Percentiles rank a stretch among this genome's conserved stretches.
phyloP scores from a whole-genome alignment of 495 filamentous ascomycete genomes.

The Bacidia gigantensis region DNA sequence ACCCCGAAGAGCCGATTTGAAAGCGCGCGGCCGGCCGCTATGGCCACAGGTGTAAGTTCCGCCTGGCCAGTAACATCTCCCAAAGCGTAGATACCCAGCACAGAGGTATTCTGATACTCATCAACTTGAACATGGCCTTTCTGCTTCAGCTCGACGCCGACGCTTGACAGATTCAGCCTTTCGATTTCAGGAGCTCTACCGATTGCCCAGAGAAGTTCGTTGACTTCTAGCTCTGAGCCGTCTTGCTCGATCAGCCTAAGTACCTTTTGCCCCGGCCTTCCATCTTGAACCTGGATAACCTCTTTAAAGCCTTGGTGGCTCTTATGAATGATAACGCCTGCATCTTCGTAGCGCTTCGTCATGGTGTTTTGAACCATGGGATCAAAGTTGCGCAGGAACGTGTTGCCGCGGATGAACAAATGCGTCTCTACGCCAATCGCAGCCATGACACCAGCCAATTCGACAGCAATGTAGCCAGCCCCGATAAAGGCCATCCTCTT shows the following conservation, averaged over 20 bases:
- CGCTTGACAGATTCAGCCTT: constrained; percentile 38
- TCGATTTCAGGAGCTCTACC: constrained; percentile 50
- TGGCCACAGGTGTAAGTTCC: constrained; percentile 47
- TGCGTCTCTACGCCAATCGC: constrained; percentile 83
- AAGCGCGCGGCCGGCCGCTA: constrained; percentile 45
- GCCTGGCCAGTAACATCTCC: constrained; percentile 48
- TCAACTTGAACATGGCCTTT: constrained; percentile 39
- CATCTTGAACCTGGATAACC: constrained; percentile 40
- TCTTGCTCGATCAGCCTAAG: constrained; percentile 37
- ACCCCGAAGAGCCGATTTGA: constrained; percentile 44
- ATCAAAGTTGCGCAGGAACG: constrained; percentile 79
- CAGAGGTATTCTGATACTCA: constrained; percentile 45
- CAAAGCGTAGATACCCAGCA: constrained; percentile 41
- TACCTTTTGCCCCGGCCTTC: constrained; percentile 35
- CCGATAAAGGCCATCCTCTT: constrained; percentile 90
- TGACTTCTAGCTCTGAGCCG: constrained; percentile 40
- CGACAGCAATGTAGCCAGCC: constrained; percentile 92
- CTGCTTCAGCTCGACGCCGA: constrained; percentile 36
- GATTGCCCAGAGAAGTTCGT: constrained; percentile 51
- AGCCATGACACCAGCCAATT: constrained; percentile 90
- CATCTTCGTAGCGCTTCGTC: constrained; percentile 69
- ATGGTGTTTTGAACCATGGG: constrained; percentile 89
- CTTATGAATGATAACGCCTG: constrained; percentile 70
- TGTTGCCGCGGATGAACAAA: constrained; percentile 83
- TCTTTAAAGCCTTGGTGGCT: constrained; percentile 61